phyloP scores from a whole-genome alignment of 805 yeast species.

The Blastobotrys muscicola region DNA sequence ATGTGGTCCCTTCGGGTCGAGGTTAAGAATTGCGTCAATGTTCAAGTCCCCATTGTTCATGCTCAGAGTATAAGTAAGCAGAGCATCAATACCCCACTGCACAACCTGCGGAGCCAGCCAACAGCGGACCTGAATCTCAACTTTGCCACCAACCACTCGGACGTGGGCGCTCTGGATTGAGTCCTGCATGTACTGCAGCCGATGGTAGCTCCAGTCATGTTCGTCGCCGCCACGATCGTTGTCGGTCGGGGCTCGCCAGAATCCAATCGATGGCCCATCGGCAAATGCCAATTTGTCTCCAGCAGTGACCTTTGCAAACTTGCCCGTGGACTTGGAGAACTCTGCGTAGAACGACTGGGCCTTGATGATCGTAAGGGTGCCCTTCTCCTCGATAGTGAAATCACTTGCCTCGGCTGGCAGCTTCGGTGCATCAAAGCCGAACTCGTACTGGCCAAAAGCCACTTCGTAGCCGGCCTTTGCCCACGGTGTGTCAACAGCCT shows the following conservation, averaged over 20 bases:
- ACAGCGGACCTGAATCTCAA: conserved; percentile 1
- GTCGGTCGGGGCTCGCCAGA: conserved; percentile 28
- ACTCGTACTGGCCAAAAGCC: conserved; percentile 22
- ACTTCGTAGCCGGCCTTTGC: conserved; percentile 19
- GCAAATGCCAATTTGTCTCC: conserved; percentile 6
- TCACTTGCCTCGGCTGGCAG: neutral
- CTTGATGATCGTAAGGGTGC: neutral
- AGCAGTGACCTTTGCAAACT: conserved; percentile 4
- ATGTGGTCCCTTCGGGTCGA: conserved; percentile 12
- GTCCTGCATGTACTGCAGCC: conserved; percentile 19
- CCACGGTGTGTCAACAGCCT: conserved; percentile 11
- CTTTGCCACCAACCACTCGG: neutral
- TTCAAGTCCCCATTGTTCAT: conserved; percentile 4
- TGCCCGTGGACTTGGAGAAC: conserved; percentile 7
- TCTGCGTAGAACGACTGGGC: neutral
- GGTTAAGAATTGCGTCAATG: neutral
- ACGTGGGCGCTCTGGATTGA: conserved; percentile 7
- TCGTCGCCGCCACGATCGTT: conserved; percentile 24
- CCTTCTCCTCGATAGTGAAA: neutral
- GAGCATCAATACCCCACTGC: conserved; percentile 22
- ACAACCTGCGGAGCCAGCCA: conserved; percentile 21
- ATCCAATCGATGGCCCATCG: conserved; percentile 8
- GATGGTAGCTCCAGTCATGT: conserved; percentile 25
- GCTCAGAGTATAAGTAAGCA: conserved; percentile 10
- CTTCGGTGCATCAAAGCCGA: neutral